Base-by-base conservation (phyloP, 345 rosid genomes). In the Cardiospermum halicacabum region DNA sequence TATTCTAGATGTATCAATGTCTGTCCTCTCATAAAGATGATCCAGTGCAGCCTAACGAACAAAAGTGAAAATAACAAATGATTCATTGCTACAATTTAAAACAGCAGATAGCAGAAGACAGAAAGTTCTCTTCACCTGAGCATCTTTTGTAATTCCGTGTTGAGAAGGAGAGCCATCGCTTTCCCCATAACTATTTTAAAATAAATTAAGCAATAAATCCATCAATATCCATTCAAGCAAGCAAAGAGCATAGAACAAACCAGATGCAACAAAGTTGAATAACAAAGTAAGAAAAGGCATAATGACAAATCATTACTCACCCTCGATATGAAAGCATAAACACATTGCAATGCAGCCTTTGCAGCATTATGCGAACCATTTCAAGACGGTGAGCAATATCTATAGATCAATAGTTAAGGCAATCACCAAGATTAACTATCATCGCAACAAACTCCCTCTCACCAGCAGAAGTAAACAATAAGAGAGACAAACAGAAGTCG, bases 291-390 rank as follows among this genome's bases (percentile, higher is more conserved):
- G 13, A 12, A 7, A 50, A 7, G 65, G 15, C 26, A 60, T 21
- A 69, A 69, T 57, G 53, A 66, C 24, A 57, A 3, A 74, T 43
- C 13, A 43, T 59, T 48, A 72, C 79, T 53, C 69, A 94, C 97
- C 99, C 99, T 26, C 99, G 88, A 74, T 94, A 94, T 19, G 99
- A 94, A 76, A 94, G 96, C 99, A 94, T 91, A 83, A 94, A 94
- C 11, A 94, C 96, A 70, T 94, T 94, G 81, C 96, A 94, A 25
- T 85, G 88, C 85, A 94, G 71, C 59, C 72, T 84, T 73, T 89
- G 99, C 45, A 91, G 67, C 99, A 94, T 87, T 63, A 89, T 75
- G 42, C 85, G 85, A 61, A 91, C 88, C 96, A 91, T 87, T 77
- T 94, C 99, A 69, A 94, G 84, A 68, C 99, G 96, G 69, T 94